These are phyloP conservation scores for Picochlorum sp. DNA, from an alignment of 139 green algal genomes.

Conservation along the genomic window DNA sequence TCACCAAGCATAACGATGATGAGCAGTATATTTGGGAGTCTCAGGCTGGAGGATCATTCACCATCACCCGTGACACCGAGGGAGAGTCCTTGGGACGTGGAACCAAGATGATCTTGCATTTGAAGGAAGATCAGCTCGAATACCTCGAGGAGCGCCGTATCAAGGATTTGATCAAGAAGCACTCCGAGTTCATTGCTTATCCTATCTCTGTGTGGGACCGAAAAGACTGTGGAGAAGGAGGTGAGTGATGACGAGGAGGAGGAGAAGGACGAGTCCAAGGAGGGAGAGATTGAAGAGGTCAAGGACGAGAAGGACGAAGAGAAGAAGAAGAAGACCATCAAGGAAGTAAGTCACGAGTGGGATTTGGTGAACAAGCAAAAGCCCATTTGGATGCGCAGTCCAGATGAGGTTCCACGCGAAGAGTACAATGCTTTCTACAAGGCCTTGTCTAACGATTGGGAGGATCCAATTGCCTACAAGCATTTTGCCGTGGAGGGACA, in stretches of 20 bases:
- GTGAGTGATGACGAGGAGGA: constrained; percentile 48
- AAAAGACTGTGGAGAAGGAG: constrained; percentile 96
- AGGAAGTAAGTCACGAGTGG: constrained; percentile 97
- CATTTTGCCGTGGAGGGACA: constrained; percentile 98
- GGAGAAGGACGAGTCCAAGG: constrained; percentile 73
- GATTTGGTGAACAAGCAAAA: constrained; percentile 99
- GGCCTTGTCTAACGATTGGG: constrained; percentile 96
- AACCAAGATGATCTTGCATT: constrained; percentile 92
- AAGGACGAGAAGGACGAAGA: constrained; percentile 42
- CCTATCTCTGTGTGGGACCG: constrained; percentile 93
- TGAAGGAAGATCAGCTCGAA: constrained; percentile 97
- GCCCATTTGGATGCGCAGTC: constrained; percentile 99
- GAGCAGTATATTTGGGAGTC: constrained; percentile 98
- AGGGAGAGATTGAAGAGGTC: constrained; percentile 49
- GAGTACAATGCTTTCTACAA: constrained; percentile 50
- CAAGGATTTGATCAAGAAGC: constrained; percentile 99
- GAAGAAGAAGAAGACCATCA: constrained; percentile 79
- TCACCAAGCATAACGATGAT: constrained; percentile 99
- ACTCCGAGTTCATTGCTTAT: constrained; percentile 99
- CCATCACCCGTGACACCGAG: constrained; percentile 77
- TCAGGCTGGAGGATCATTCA: constrained; percentile 98
- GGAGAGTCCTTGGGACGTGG: constrained; percentile 82
- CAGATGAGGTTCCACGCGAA: constrained; percentile 80
- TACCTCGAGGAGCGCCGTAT: constrained; percentile 97
- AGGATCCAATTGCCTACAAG: constrained; percentile 93